A percentile compares a stretch with the other conserved stretches of the same genome.
phyloP scores from a whole-genome alignment of 2,329 filamentous ascomycete genomes.

The Torrubiellomyces zombiae region DNA sequence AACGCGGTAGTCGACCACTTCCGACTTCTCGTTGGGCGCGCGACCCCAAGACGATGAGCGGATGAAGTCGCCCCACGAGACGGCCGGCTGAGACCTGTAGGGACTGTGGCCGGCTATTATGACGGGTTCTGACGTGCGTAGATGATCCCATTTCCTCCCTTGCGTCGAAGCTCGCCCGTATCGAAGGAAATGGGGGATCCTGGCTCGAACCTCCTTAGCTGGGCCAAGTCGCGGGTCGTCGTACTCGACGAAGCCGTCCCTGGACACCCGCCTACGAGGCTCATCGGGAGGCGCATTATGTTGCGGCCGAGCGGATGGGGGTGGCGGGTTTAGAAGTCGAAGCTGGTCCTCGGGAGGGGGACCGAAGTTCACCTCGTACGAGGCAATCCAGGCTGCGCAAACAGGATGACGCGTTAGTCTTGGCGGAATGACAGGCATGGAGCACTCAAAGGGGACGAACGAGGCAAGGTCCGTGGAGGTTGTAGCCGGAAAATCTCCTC shows the following conservation, averaged over 20 bases:
- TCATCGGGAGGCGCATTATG: slow-evolving; percentile 25
- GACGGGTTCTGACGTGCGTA: slow-evolving; percentile 41
- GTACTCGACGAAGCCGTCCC: slow-evolving; percentile 29
- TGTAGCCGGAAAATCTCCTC: slow-evolving; percentile 9
- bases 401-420: slow-evolving; percentile 23
- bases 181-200: slow-evolving; percentile 28
- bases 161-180: slow-evolving; percentile 27
- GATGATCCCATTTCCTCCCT: slow-evolving; percentile 42
- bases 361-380: slow-evolving; percentile 26
- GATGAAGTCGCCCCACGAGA: slow-evolving; percentile 36
- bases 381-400: slow-evolving; percentile 31
- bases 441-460: slow-evolving; percentile 6
- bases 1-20: slow-evolving; percentile 28
- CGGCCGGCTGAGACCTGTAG: slow-evolving; percentile 21
- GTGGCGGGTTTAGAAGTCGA: slow-evolving; percentile 20
- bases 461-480: slow-evolving; percentile 14
- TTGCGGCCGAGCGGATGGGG: slow-evolving; percentile 20
- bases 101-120: slow-evolving; percentile 34
- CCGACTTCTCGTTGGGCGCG: slow-evolving; percentile 27
- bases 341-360: slow-evolving; percentile 20
- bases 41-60: slow-evolving; percentile 35
- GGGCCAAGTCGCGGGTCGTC: slow-evolving; percentile 20
- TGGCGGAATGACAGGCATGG: slow-evolving; percentile 4
- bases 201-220: slow-evolving; percentile 16
- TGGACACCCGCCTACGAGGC: slow-evolving; percentile 25